Evolutionary conservation across 176 grass and related monocot genomes (phyloP), one percentile per base, ranked within the genome.

Genomic region (Oryza meyeriana): DNA sequence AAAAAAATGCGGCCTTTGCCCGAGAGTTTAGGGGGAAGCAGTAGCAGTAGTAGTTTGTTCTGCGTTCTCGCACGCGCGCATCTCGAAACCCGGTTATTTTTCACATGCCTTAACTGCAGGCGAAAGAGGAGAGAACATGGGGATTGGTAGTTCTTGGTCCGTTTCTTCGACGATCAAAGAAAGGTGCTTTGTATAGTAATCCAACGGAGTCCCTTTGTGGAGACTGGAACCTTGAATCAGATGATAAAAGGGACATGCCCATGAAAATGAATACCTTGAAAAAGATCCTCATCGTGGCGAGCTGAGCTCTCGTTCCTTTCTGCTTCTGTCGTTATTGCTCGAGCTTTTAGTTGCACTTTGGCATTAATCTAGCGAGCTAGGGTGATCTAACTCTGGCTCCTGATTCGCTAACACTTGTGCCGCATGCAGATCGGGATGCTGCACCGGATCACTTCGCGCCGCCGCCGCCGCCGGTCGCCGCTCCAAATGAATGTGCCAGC

Each of bases 341-440:
- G 5, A 64, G 30, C 87, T 81, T 86, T 86, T 73, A 18, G 47
- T 73, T 24, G 38, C 45, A 32, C 58, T 78, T 82, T 81, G 45
- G 2, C 27, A 61, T 29, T 81, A 85, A 76, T 81, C 64, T 64
- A 48, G 35, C n/a, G 28, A 28, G 22, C 36, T 31, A 4, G 18
- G 28, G 30, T 64, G 64, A 74, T 74, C 68, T 20, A 25, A 63
- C 79, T 67, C 74, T 33, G 50, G 48, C 18, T 61, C 10, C 31
- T 76, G 63, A 64, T 87, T 87, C 47, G 85, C 63, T 78, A 40
- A 69, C 13, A 13, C 16, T 16, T 57, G 50, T 10, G 25, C 6
- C 85, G 45, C 85, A 83, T 92, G 85, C 92, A 97, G 94, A 97
- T 48, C 40, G 74, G 44, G 83, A 40, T 6, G 28, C 83, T 5